Evolutionary conservation across 805 yeast genomes (phyloP), one percentile per base, ranked within the genome.

Genomic region (Isabelozyma pseudorhagii): DNA sequence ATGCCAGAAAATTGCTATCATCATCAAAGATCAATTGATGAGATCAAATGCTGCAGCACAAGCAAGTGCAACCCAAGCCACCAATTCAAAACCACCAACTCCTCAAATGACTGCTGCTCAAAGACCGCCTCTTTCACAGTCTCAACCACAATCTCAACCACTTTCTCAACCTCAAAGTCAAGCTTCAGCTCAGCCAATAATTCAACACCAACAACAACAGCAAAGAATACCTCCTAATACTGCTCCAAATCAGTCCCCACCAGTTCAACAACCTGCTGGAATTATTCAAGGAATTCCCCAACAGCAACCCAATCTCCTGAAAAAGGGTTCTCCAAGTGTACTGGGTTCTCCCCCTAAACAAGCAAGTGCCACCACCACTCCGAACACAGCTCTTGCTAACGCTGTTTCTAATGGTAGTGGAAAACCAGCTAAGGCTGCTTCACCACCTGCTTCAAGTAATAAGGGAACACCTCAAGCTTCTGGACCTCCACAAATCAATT

Each of bases 1-100:
- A 44, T 81, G 78, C 55, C 79, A 77, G 50, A 74, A 75, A 49
- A 74, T 77, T 45, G 84, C 84, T 1, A 61, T 71, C 31, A 77
- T 74, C 54, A 67, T 81, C 71, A 67, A 71, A 41, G 67, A 71
- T 46, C 75, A 72, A 56, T 62, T 75, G 46, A 58, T 69, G 42
- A 71, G 67, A 42, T 70, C 63, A 56, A 69, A 66, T 5, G 58
- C 54, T 27, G 50, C 53, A 3, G 18, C 54, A 4, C 40, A 38
- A 15, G 7, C 40, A 14, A 8, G 36, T 3, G 36, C 36, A 10
- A 31, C 5, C 36, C 36, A 31, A 31, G n/a, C n/a, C n/a, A 31
- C 10, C 8, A 8, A 21, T n/a, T 3, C 40, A 1, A 15, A 15
- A 14, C 15, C 38, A 5, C 10, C 40, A 14, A n/a, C 15, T 5